Conservation (phyloP, 2,329 filamentous ascomycete species). For the Ceratocystis variospora region DNA sequence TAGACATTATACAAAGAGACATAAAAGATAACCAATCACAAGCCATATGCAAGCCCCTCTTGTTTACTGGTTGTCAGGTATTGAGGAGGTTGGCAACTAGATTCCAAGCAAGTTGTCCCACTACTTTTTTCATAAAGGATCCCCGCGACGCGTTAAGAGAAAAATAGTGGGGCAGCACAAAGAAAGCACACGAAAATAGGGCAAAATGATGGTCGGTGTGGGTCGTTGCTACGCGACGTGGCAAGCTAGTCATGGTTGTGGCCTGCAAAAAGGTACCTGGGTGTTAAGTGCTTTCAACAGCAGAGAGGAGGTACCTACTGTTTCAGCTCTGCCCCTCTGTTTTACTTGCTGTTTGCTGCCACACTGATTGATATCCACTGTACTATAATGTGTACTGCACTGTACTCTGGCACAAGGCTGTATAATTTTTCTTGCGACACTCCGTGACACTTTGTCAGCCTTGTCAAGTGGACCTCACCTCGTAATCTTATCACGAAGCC, state of each 20-base stretch:
- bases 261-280: neutral
- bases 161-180: neutral
- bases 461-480: neutral
- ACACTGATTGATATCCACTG: too few species aligned
- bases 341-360: neutral
- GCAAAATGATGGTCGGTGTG: neutral
- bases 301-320: neutral
- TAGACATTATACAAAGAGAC: neutral
- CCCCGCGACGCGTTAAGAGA: conserved; percentile 5
- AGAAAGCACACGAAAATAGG: neutral
- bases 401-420: neutral
- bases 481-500: neutral
- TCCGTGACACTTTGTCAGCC: neutral
- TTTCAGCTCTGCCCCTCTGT: neutral
- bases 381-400: too few species aligned
- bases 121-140: neutral
- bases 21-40: conserved; percentile 19
- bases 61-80: conserved; percentile 15
- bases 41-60: neutral
- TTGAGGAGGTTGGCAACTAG: conserved; percentile 16
- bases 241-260: conserved; percentile 1
- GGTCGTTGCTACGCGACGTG: conserved; percentile 15
- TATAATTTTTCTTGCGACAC: neutral
- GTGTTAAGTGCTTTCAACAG: neutral
- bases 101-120: neutral